These are phyloP conservation scores for Pichia heedii DNA, from an alignment of 805 yeast species.

Conservation along the genomic window DNA sequence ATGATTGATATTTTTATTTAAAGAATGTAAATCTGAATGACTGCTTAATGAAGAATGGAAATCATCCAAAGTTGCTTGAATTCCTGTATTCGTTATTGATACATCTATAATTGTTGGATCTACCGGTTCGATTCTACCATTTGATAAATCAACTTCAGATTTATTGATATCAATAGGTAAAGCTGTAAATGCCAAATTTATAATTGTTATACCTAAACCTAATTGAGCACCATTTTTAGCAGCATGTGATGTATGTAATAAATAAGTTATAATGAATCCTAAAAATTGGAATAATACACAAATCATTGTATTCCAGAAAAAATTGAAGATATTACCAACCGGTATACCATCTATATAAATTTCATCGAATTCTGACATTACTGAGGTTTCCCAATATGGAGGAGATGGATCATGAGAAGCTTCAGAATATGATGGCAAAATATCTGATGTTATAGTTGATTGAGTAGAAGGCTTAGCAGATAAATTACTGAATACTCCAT, in stretches of 20 bases:
- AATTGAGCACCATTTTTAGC: conserved; percentile 92
- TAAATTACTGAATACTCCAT: conserved; percentile 90
- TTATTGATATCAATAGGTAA: conserved; percentile 33
- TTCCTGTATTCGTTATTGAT: conserved; percentile 7
- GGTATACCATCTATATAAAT: conserved; percentile 92
- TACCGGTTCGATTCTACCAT: conserved; percentile 39
- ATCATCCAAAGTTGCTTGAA: conserved; percentile 22
- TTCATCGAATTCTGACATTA: conserved; percentile 81
- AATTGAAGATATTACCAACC: conserved; percentile 83
- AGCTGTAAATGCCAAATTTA: conserved; percentile 57
- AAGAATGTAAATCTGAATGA: conserved; percentile 3
- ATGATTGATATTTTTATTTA: conserved; percentile 3
- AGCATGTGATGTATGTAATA: conserved; percentile 93
- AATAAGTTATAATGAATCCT: conserved; percentile 84
- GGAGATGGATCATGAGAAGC: conserved; percentile 93
- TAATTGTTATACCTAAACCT: conserved; percentile 79
- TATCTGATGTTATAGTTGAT: conserved; percentile 39
- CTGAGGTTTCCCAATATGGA: conserved; percentile 91
- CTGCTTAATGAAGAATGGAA: conserved; percentile 18
- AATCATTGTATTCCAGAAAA: conserved; percentile 83
- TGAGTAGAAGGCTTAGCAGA: conserved; percentile 74
- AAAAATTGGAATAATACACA: conserved; percentile 89
- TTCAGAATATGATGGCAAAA: conserved; percentile 85
- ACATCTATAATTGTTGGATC: conserved; percentile 53
- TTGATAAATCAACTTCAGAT: conserved; percentile 9